Evolutionary conservation across 108 stramenopile genomes (phyloP).

Genomic region (Parietichytrium sp.): DNA sequence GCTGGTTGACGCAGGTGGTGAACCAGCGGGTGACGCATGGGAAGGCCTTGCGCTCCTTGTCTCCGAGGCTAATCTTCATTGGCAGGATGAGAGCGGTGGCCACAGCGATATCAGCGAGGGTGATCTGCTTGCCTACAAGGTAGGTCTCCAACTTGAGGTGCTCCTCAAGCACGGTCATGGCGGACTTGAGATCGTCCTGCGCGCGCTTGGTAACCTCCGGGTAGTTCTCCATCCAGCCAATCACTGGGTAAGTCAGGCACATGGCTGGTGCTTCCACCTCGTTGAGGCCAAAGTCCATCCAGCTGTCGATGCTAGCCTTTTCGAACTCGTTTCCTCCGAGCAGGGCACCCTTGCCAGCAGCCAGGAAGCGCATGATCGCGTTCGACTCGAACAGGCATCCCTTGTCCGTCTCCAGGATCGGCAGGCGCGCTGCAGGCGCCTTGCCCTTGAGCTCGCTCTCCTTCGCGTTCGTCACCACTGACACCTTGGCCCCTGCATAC

Average conservation of each 20-base stretch:
- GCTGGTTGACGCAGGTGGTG: constrained; percentile 72
- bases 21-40: constrained; percentile 78
- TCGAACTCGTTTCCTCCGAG: constrained; percentile 68
- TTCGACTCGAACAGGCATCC: constrained; percentile 61
- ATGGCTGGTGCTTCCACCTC: constrained; percentile 87
- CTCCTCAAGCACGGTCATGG: constrained; percentile 66
- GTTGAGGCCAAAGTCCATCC: constrained; percentile 79
- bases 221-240: constrained; percentile 79
- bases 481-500: constrained; percentile 72
- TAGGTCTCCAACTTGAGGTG: constrained; percentile 62
- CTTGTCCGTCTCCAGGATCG: constrained; percentile 72
- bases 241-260: constrained; percentile 78
- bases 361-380: constrained; percentile 81
- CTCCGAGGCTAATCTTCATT: constrained; percentile 75
- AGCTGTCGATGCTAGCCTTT: constrained; percentile 70
- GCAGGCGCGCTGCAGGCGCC: constrained; percentile 82
- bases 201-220: constrained; percentile 65
- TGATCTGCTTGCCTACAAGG: constrained; percentile 75
- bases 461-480: constrained; percentile 48
- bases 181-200: constrained; percentile 66
- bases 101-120: constrained; percentile 84
- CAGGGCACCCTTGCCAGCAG: constrained; percentile 74
- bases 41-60: constrained; percentile 67
- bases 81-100: constrained; percentile 81
- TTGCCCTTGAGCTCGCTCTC: constrained; percentile 60